Conservation (phyloP, 2,329 filamentous ascomycete species). For the Botrytis elliptica region DNA sequence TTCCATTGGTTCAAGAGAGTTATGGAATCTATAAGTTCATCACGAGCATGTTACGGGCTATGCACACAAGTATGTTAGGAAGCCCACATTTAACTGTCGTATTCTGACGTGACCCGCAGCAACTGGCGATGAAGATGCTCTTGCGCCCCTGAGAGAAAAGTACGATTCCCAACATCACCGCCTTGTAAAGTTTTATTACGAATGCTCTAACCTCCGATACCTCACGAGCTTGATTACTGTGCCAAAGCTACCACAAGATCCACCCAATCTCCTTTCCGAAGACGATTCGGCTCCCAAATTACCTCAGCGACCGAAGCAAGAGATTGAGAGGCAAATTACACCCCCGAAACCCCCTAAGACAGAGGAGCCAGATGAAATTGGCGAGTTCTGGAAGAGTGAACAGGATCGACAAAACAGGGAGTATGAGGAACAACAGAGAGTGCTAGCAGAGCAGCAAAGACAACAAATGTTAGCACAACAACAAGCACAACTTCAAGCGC, state of each 20-base stretch:
- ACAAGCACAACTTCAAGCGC: conserved; percentile 77
- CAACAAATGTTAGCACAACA: conserved; percentile 79
- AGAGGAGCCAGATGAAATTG: conserved; percentile 89
- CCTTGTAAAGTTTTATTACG: conserved; percentile 96
- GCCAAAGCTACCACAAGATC: conserved; percentile 90
- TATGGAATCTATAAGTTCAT: conserved; percentile 99
- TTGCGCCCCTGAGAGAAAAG: conserved; percentile 80
- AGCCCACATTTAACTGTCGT: background rate
- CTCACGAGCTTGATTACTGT: conserved; percentile 95
- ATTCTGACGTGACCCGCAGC: conserved; percentile 47
- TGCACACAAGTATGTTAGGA: conserved; percentile 80
- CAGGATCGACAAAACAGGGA: conserved; percentile 88
- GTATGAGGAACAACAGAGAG: conserved; percentile 89
- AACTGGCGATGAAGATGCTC: conserved; percentile 88
- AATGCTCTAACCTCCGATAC: conserved; percentile 96
- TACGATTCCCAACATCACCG: conserved; percentile 97
- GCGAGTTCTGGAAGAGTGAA: conserved; percentile 97
- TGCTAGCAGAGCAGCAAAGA: conserved; percentile 83
- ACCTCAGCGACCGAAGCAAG: conserved; percentile 76
- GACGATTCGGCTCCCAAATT: conserved; percentile 82
- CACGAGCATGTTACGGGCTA: conserved; percentile 97
- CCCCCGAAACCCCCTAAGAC: conserved; percentile 66
- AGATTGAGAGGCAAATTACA: conserved; percentile 65
- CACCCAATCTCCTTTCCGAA: conserved; percentile 82
- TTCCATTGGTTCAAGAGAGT: conserved; percentile 92